These are phyloP conservation scores for Cydonia oblonga DNA, from an alignment of 331 rosid genomes.

Conservation along the genomic window DNA sequence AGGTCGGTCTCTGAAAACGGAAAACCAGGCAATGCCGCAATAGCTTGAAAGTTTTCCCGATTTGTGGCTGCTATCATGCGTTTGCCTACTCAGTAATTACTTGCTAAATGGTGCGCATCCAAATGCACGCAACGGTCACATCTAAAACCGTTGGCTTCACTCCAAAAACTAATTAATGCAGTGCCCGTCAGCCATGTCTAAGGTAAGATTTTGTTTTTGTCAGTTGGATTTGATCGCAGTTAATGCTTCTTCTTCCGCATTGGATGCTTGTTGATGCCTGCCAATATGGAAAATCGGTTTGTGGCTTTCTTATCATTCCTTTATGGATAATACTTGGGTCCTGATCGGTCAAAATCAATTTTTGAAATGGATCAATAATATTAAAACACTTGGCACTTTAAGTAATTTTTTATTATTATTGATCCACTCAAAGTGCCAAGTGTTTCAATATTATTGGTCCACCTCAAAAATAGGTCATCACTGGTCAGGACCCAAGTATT, in stretches of 20 bases:
- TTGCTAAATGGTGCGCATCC: background rate
- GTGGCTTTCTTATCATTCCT: background rate
- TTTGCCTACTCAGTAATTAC: background rate
- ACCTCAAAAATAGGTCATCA: too few species aligned
- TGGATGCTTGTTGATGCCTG: background rate
- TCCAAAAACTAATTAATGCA: background rate
- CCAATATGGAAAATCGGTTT: background rate
- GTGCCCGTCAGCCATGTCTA: background rate
- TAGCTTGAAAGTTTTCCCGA: background rate
- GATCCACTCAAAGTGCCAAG: too few species aligned
- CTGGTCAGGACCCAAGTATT: too few species aligned
- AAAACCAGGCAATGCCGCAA: background rate
- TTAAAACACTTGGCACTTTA: too few species aligned
- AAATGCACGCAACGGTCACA: background rate
- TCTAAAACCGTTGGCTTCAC: background rate
- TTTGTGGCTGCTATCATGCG: background rate
- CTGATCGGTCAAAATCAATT: too few species aligned
- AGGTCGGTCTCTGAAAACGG: background rate
- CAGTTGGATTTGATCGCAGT: background rate
- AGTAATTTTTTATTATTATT: too few species aligned
- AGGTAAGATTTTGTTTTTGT: background rate
- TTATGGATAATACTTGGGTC: too few species aligned
- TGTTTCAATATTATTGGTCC: too few species aligned
- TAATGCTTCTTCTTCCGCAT: background rate
- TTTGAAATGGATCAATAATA: too few species aligned